Base-by-base conservation (phyloP, 176 grass and related monocot species). In the Puya raimondii region DNA sequence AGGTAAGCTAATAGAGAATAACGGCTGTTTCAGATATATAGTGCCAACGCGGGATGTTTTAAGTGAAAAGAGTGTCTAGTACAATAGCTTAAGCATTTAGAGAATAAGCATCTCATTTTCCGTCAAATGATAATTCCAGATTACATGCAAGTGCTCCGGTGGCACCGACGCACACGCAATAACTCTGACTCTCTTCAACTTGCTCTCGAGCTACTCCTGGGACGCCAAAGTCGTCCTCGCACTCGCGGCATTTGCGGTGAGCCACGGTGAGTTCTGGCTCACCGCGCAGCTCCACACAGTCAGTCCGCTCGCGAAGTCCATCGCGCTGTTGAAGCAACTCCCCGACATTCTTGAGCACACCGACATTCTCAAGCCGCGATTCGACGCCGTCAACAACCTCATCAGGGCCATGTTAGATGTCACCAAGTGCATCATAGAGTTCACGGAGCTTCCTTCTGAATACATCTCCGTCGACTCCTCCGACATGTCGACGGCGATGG, bases 341-440 rank as follows among this genome's bases (percentile, higher is more conserved):
- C 83, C 78, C 1, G 72, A 80, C 12, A 70, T 85, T 63, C 33
- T 80, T 3, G 83, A 85, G 78, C 77, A 76, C 63, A 64, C 47
- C 14, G 72, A 85, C 22, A 27, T 76, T 53, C 78, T 85, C 51
- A 85, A 77, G 73, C 83, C 78, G 12, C 73, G 83, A 9, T 85
- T 80, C 29, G 83, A 85, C 33, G 63, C 77, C 56, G 51, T 80
- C 23, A 80, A 80, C 58, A 70, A 77, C 51, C 83, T 85, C 9
- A 77, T 80, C 78, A 85, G 72, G 61, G 83, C 68, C 53, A 80
- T 85, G 83, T 1, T 85, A 21, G 72, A 85, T 50, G 83, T 85
- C 29, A 76, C 83, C 50, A 76, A 75, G 25, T 80, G 78, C 72
- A 72, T 85, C 50, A 73, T 85, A 10, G 72, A 80, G 51, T 85